These are phyloP conservation scores for Neurospora tetrasperma DNA, from an alignment of 495 filamentous ascomycete genomes.

Conservation along the genomic window DNA sequence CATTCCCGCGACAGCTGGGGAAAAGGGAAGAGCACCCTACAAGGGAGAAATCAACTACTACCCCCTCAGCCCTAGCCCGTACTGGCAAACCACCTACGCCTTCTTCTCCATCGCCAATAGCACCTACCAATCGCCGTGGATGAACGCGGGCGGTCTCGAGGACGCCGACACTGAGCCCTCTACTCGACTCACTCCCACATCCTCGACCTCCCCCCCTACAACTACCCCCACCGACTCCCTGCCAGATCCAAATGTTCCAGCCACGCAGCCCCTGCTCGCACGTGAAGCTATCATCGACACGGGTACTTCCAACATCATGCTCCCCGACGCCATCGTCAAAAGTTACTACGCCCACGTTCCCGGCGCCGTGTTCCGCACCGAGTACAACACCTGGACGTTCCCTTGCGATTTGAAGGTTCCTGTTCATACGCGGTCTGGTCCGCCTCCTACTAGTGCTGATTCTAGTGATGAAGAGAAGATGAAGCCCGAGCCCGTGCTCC, in stretches of 20 bases:
- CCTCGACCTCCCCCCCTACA: neutral
- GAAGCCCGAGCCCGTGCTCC: conserved; percentile 30
- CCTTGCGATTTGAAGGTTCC: conserved; percentile 37
- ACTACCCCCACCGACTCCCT: neutral
- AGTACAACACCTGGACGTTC: conserved; percentile 51
- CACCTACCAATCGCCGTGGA: conserved; percentile 27
- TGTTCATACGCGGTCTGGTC: neutral
- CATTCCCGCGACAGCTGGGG: neutral
- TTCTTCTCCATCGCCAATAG: conserved; percentile 43
- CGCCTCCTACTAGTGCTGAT: neutral
- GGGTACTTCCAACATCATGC: conserved; percentile 59
- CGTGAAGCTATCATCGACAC: conserved; percentile 58
- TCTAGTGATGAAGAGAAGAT: neutral
- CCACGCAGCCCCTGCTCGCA: neutral
- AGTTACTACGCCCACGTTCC: conserved; percentile 57
- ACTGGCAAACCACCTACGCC: conserved; percentile 53
- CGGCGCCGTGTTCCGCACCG: conserved; percentile 44
- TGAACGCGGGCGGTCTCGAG: neutral
- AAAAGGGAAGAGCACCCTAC: conserved; percentile 30
- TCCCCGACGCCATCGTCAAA: conserved; percentile 48
- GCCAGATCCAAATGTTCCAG: neutral
- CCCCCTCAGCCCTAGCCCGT: conserved; percentile 48
- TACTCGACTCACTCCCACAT: neutral
- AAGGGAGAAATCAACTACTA: conserved; percentile 47
- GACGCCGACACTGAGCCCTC: neutral